A percentile compares a stretch with the other conserved stretches of the same genome.
Conservation (phyloP, 164 flowering plant species). For the Tinospora cordifolia region DNA sequence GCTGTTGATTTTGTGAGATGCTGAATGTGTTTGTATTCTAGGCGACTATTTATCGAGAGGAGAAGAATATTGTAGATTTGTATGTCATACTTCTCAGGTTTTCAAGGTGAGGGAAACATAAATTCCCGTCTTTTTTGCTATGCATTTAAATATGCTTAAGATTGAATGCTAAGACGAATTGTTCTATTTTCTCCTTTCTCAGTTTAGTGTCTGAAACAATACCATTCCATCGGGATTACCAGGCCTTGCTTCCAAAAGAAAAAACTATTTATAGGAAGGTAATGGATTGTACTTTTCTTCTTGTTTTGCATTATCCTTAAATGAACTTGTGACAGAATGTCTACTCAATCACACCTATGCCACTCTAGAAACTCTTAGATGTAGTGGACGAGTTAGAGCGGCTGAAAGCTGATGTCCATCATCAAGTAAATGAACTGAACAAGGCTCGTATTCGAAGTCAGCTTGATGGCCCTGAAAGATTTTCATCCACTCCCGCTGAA, state of each 20-base stretch:
- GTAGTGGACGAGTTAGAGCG: conserved; percentile 73
- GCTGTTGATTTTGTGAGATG: not conserved
- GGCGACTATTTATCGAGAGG: conserved; percentile 81
- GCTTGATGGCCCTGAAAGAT: conserved; percentile 27
- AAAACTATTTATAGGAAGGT: conserved; percentile 51
- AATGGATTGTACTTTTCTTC: conserved; percentile 4
- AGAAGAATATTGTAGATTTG: conserved; percentile 79
- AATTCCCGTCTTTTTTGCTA: not conserved
- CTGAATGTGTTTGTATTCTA: conserved; percentile 24
- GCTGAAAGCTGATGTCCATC: conserved; percentile 57
- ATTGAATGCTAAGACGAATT: not conserved
- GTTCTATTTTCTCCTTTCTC: conserved; percentile 14
- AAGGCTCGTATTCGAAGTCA: conserved; percentile 27
- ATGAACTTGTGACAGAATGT: not conserved
- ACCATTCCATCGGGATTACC: conserved; percentile 89
- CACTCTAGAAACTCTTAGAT: conserved; percentile 48
- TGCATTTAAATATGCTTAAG: not conserved
- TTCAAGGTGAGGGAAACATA: conserved; percentile 54
- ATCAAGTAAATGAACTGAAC: conserved; percentile 46
- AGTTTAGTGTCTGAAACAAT: conserved; percentile 95
- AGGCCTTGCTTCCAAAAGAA: conserved; percentile 40
- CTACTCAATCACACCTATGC: conserved; percentile 7
- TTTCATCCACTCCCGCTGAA: conserved; percentile 23
- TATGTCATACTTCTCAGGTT: conserved; percentile 84
- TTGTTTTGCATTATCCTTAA: not conserved